A percentile compares a stretch with the other conserved stretches of the same genome.
phyloP scores from a whole-genome alignment of 768 basidiomycete genomes.

The Suillus placidus region DNA sequence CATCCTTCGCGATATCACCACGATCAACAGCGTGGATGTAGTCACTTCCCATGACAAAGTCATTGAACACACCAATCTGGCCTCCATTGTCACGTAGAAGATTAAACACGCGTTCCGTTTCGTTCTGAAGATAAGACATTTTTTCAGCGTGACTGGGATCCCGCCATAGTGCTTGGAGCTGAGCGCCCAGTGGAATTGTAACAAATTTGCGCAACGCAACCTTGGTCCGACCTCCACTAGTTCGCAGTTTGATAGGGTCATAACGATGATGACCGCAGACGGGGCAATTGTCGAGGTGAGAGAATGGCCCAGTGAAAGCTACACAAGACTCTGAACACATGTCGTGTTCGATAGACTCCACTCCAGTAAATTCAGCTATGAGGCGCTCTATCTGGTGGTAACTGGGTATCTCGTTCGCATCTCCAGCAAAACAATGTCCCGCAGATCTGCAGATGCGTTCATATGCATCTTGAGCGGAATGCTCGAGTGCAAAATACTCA shows the following conservation, averaged over 20 bases:
- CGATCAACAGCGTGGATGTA: no score
- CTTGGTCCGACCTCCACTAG: not conserved
- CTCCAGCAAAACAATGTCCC: not conserved
- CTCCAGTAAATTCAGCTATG: not conserved
- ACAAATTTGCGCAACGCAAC: no score
- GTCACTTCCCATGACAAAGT: no score
- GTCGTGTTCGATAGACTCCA: not conserved
- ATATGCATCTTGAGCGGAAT: not conserved
- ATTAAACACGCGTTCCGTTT: no score
- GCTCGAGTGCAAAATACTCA: not conserved
- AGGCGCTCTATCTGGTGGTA: not conserved
- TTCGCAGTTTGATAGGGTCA: not conserved
- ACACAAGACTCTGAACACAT: not conserved
- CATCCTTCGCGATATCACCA: no score
- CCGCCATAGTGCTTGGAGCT: conserved; percentile 13
- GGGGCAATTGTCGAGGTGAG: not conserved
- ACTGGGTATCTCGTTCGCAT: not conserved
- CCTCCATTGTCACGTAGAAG: no score
- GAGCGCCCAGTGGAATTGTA: conserved; percentile 5
- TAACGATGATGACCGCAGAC: not conserved
- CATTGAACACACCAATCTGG: no score
- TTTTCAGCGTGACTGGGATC: no score
- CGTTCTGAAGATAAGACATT: no score
- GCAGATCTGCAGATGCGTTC: not conserved
- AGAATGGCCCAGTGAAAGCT: not conserved